These are phyloP conservation scores for Hypoxylon intermedium DNA, from an alignment of 495 filamentous ascomycete genomes.

Conservation along the genomic window DNA sequence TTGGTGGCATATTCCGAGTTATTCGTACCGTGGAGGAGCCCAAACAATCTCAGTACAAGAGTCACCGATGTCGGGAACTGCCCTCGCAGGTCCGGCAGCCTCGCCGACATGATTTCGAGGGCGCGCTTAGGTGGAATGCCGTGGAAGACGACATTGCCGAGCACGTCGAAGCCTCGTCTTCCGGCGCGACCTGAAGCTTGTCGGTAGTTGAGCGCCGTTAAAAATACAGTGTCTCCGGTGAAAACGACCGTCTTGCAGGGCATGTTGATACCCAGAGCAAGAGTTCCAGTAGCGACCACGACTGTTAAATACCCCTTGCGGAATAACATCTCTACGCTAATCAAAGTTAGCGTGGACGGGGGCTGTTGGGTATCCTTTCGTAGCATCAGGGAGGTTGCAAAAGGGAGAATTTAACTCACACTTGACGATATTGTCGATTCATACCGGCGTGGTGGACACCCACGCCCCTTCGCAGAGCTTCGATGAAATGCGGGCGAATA, in stretches of 20 bases:
- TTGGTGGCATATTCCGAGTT: slow-evolving; percentile 64
- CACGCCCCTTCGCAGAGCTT: slow-evolving; percentile 67
- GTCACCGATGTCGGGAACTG: slow-evolving; percentile 81
- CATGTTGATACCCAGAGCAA: slow-evolving; percentile 84
- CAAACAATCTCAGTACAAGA: slow-evolving; percentile 72
- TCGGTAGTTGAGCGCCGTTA: slow-evolving; percentile 77
- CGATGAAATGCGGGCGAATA: slow-evolving; percentile 57
- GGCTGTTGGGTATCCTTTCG: not conserved
- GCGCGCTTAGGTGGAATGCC: slow-evolving; percentile 61
- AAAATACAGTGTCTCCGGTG: slow-evolving; percentile 70
- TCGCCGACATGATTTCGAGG: slow-evolving; percentile 70
- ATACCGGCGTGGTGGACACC: slow-evolving; percentile 81
- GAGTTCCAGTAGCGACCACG: slow-evolving; percentile 78
- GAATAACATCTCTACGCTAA: slow-evolving; percentile 72
- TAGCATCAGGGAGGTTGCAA: no score
- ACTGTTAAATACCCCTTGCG: slow-evolving; percentile 73
- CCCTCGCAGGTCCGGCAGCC: slow-evolving; percentile 73
- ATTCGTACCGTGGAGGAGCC: slow-evolving; percentile 68
- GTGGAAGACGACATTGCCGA: slow-evolving; percentile 83
- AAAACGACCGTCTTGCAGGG: slow-evolving; percentile 84
- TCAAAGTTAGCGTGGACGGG: slow-evolving; percentile 30
- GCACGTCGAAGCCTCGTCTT: slow-evolving; percentile 78
- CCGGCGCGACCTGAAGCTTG: slow-evolving; percentile 80
- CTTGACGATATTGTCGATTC: slow-evolving; percentile 76
- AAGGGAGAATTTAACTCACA: slow-evolving; percentile 39